A percentile compares a stretch with the other conserved stretches of the same genome.
Conservation (phyloP, 2,329 filamentous ascomycete species). For the Trichoderma harzianum region DNA sequence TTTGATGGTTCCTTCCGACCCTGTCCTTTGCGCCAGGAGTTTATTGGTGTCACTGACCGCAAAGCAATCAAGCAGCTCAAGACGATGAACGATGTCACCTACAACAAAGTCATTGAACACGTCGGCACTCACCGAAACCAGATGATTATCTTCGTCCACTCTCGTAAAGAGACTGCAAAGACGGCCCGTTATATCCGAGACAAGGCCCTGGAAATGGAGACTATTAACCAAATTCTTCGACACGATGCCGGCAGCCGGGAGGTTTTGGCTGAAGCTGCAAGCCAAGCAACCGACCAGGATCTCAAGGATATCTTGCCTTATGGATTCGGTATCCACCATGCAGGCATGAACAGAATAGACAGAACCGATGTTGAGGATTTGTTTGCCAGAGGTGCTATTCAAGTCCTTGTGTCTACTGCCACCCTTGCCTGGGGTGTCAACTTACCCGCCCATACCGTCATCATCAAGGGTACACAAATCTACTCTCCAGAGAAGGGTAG, state of each 20-base stretch:
- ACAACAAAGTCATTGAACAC: conserved; percentile 95
- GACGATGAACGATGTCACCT: conserved; percentile 99
- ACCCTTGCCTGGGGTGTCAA: conserved; percentile 99
- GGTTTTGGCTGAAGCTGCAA: conserved; percentile 80
- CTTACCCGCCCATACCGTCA: conserved; percentile 92
- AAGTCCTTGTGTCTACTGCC: conserved; percentile 94
- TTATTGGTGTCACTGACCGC: conserved; percentile 94
- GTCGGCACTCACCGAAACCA: conserved; percentile 91
- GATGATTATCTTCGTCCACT: conserved; percentile 99
- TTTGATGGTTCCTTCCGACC: conserved; percentile 93
- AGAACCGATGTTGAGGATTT: conserved; percentile 92
- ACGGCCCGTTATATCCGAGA: conserved; percentile 95
- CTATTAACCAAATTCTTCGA: conserved; percentile 90
- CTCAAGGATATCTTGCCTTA: conserved; percentile 94
- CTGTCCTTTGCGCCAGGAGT: conserved; percentile 93
- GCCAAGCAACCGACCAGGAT: conserved; percentile 77
- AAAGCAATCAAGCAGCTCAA: conserved; percentile 99
- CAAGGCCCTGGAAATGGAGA: conserved; percentile 95
- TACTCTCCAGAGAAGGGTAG: conserved; percentile 98
- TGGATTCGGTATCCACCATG: conserved; percentile 97
- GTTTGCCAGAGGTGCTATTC: conserved; percentile 85
- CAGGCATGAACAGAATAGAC: conserved; percentile 94
- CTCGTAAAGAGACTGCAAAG: conserved; percentile 95
- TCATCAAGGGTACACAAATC: conserved; percentile 97
- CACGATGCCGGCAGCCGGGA: conserved; percentile 90